Evolutionary conservation across 139 green algal species (phyloP), one percentile per base, ranked within the genome.

Genomic region (Volvox reticuliferus): DNA sequence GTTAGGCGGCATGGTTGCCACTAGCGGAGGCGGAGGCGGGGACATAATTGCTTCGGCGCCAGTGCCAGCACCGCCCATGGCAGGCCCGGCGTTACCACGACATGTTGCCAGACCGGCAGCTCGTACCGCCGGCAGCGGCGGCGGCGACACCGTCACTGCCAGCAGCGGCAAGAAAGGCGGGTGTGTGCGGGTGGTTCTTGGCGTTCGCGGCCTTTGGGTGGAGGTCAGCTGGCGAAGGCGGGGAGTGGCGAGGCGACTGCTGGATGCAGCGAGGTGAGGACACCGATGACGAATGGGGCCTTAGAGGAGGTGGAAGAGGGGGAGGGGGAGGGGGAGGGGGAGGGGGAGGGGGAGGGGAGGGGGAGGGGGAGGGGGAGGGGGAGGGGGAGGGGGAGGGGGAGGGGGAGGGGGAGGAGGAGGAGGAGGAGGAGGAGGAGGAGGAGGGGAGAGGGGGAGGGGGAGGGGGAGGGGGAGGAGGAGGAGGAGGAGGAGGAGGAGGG

Each of bases 181-280:
- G 36, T 12, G 36, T 1, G 78, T 84, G 9, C 44, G 50, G 50
- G 79, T 86, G 24, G 82, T 77, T 61, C 44, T 91, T 20, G 88
- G 88, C 16, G 88, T 91, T 79, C 67, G 78, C 12, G 63, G 67
- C 13, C 1, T 91, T 63, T 91, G 88, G 88, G 88, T 91, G 65
- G 78, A 91, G 30, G 79, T 79, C 35, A 67, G 65, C 62, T 68
- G 80, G 22, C 24, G 88, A 78, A 63, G 88, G 36, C 37, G 69
- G n/a, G 88, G 88, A 21, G 13, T 91, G 28, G 88, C 79, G 12
- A 37, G 44, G 63, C 65, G 68, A 14, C 62, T 91, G 36, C 79
- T 91, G 78, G 88, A 91, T 17, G 88, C 80, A 13, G 88, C 88
- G 21, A 82, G 88, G 88, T 91, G 78, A 9, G 76, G 17, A 18